Percentiles rank a stretch among this genome's conserved stretches.
These are phyloP conservation scores for Ramularia endophylla DNA, from an alignment of 2,329 filamentous ascomycete genomes.

Conservation along the genomic window DNA sequence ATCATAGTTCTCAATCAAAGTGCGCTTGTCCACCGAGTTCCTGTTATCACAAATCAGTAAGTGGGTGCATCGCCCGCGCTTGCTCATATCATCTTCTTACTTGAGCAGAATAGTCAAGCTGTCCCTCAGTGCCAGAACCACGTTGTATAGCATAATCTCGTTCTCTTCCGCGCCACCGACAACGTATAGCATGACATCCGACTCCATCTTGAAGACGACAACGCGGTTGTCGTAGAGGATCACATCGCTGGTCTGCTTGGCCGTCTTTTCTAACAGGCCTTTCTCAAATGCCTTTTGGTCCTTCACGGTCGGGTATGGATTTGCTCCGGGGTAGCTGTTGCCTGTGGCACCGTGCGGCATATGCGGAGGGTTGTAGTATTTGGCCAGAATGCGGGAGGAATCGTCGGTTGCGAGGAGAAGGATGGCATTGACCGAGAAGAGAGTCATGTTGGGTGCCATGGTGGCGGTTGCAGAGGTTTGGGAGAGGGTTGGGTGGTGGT, in stretches of 20 bases:
- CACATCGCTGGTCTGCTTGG: slow-evolving; percentile 91
- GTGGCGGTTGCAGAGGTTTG: slow-evolving; percentile 11
- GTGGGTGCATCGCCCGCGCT: too few species aligned
- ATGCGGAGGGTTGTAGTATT: slow-evolving; percentile 78
- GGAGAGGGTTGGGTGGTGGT: background rate
- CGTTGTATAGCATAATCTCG: slow-evolving; percentile 89
- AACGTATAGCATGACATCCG: slow-evolving; percentile 93
- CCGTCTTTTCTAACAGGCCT: slow-evolving; percentile 89
- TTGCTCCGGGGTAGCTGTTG: slow-evolving; percentile 57
- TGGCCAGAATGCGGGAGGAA: slow-evolving; percentile 83
- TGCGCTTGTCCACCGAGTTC: slow-evolving; percentile 95
- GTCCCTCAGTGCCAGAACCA: slow-evolving; percentile 84
- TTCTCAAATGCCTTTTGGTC: slow-evolving; percentile 97
- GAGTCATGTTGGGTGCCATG: slow-evolving; percentile 50
- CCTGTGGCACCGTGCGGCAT: slow-evolving; percentile 53
- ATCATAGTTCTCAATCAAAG: slow-evolving; percentile 98
- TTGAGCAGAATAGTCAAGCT: slow-evolving; percentile 87
- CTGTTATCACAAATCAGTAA: too few species aligned
- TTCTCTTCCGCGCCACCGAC: slow-evolving; percentile 91
- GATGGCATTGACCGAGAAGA: slow-evolving; percentile 50
- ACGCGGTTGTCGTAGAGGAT: slow-evolving; percentile 96
- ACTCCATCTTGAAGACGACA: slow-evolving; percentile 96
- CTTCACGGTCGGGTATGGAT: slow-evolving; percentile 83
- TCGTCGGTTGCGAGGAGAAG: slow-evolving; percentile 65
- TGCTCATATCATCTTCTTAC: too few species aligned